Conservation (phyloP, 768 basidiomycete genomes). For the Trametes sanguinea region DNA sequence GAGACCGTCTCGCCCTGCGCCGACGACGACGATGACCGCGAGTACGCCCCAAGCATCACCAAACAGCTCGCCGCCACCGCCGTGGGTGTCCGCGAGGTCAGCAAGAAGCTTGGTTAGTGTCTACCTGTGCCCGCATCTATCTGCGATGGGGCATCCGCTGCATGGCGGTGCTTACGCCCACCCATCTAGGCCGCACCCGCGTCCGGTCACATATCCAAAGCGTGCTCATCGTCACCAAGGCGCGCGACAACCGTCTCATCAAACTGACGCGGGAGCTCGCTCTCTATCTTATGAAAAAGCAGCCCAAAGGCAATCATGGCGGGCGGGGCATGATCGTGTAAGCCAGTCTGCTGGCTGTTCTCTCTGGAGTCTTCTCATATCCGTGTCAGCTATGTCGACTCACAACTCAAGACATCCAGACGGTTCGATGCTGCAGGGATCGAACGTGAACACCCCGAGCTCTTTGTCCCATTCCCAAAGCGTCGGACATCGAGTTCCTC, state of each 20-base stretch:
- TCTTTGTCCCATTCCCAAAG: constrained; percentile 79
- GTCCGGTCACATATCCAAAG: constrained; percentile 91
- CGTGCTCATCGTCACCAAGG: constrained; percentile 95
- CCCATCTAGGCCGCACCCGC: constrained; percentile 76
- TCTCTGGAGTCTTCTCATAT: not conserved
- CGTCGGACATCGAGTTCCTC: constrained; percentile 75
- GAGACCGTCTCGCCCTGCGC: constrained; percentile 20
- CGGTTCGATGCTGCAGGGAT: constrained; percentile 95
- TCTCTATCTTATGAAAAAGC: constrained; percentile 92
- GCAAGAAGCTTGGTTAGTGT: constrained; percentile 89
- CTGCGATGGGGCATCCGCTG: constrained; percentile 16
- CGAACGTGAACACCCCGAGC: constrained; percentile 79
- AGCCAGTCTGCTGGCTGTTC: constrained; percentile 27
- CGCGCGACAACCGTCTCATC: constrained; percentile 94
- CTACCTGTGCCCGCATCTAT: constrained; percentile 8
- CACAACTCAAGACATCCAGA: constrained; percentile 83
- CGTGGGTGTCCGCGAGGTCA: constrained; percentile 96
- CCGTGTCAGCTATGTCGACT: constrained; percentile 81
- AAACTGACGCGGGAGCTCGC: constrained; percentile 92
- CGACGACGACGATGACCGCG: constrained; percentile 59
- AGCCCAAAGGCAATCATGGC: constrained; percentile 52
- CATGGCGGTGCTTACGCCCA: constrained; percentile 19
- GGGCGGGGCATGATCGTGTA: constrained; percentile 85
- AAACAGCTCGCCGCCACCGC: constrained; percentile 96
- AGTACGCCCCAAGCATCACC: constrained; percentile 77